Conservation (phyloP, 371 early-diverging fungal genomes). For the Mortierella sp. region DNA sequence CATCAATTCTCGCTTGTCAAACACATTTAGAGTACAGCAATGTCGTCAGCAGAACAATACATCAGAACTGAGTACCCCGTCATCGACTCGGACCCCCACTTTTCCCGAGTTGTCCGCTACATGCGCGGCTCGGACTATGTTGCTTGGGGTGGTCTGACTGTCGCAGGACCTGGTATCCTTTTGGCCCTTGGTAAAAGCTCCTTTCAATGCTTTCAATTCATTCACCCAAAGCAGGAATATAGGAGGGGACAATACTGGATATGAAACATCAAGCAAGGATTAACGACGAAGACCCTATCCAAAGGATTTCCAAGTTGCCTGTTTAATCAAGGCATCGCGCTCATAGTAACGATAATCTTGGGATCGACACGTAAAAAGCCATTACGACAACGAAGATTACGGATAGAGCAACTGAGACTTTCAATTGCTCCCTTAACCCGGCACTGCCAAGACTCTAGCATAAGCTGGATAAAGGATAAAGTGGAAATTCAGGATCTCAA, state of each 20-base stretch:
- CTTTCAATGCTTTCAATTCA: not conserved
- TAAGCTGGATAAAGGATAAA: no score
- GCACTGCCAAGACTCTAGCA: no score
- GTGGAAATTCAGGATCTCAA: no score
- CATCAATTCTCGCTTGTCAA: not conserved
- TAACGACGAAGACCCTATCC: not conserved
- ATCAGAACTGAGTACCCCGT: slow-evolving; percentile 70
- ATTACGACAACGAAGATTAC: no score
- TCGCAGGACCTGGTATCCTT: slow-evolving; percentile 81
- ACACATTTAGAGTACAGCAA: slow-evolving; percentile 12
- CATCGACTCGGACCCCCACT: slow-evolving; percentile 85
- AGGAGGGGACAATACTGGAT: not conserved
- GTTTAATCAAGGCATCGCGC: no score
- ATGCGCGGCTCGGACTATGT: slow-evolving; percentile 88
- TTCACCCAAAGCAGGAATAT: not conserved
- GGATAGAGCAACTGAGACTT: no score
- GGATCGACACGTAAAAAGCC: no score
- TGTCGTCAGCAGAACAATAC: slow-evolving; percentile 59
- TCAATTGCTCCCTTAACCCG: no score
- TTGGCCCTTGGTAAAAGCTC: slow-evolving; percentile 77
- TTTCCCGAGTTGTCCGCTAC: slow-evolving; percentile 89
- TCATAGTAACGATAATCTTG: no score
- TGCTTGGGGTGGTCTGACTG: slow-evolving; percentile 76
- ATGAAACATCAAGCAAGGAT: not conserved
- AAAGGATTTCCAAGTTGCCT: not conserved